A percentile compares a stretch with the other conserved stretches of the same genome.
phyloP scores from a whole-genome alignment of 2,329 filamentous ascomycete species.

The Coniochaeta hoffmannii region DNA sequence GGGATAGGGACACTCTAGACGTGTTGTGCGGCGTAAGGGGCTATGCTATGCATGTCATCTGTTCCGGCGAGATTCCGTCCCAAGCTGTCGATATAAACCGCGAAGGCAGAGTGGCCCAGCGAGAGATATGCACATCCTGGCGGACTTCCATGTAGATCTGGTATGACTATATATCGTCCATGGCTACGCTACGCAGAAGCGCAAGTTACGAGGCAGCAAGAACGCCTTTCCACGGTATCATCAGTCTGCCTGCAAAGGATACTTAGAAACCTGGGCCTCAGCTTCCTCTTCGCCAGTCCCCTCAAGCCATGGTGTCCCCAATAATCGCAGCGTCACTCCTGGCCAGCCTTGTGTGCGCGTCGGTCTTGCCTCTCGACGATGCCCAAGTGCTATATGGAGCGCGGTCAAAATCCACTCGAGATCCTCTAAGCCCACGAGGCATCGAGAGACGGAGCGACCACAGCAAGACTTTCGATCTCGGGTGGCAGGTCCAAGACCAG shows the following conservation, averaged over 20 bases:
- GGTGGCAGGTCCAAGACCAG: not conserved
- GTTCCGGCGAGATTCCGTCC: not conserved
- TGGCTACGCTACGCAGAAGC: not conserved
- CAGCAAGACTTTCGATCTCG: conserved; percentile 1
- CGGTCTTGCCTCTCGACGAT: not conserved
- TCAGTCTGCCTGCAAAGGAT: not conserved
- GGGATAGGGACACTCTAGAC: not conserved
- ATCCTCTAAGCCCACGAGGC: not conserved
- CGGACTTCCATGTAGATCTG: not conserved
- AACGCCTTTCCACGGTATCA: not conserved
- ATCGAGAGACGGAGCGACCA: not conserved
- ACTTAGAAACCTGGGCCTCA: not conserved
- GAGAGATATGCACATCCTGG: not conserved
- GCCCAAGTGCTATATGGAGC: not conserved
- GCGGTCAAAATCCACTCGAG: not conserved
- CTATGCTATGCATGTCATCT: not conserved
- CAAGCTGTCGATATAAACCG: not conserved
- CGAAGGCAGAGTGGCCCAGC: not conserved
- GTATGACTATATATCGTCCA: not conserved
- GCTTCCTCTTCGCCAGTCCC: not conserved
- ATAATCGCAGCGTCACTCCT: not conserved
- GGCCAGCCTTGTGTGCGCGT: not conserved
- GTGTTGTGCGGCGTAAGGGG: not conserved
- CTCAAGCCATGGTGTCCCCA: not conserved
- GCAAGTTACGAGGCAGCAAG: not conserved